Evolutionary conservation across 768 basidiomycete species (phyloP), one percentile per base, ranked within the genome.

Genomic region (Mycena maculata): DNA sequence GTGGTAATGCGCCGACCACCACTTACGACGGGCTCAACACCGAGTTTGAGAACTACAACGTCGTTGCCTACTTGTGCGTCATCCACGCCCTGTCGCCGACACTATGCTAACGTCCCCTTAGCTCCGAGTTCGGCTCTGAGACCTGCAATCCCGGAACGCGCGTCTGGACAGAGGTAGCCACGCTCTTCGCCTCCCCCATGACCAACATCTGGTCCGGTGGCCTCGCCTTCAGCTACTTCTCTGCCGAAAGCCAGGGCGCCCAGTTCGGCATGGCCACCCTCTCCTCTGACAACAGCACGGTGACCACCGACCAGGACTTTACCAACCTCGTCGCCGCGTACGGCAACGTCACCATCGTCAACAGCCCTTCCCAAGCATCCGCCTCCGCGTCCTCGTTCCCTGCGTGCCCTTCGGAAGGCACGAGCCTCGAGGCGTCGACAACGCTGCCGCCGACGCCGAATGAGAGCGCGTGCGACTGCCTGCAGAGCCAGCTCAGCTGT

Each of bases 61-160:
- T 96, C 28, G 88, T 88, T 2, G 93, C 94, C 11, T 96, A 97
- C 83, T 94, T 97, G 92, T 75, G 95, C 96, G 84, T 97, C 86
- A 62, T 38, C 36, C 9, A 38, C 36, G 9, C 16, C 16, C 36
- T 42, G 13, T 42, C 20, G 13, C 20, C 41, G 18, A 42, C 5
- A n/a, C 41, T 15, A 5, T 30, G 44, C 52, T 38, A 20, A 53
- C 52, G 20, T 27, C 31, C 28, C 18, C 44, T 23, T 48, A 68
- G 67, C 53, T 68, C 67, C 52, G 69, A 70, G 30, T 70, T 59
- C 39, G 69, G 69, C 18, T 63, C 64, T 3, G 70, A 67, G 23
- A 82, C 80, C 23, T 86, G 69, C 69, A 36, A 38, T 53, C 69
- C 65, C 30, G 65, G 60, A 25, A 42, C 93, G 53, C 88, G 92